phyloP scores from a whole-genome alignment of 2,329 filamentous ascomycete species.

The Geosmithia morbida region DNA sequence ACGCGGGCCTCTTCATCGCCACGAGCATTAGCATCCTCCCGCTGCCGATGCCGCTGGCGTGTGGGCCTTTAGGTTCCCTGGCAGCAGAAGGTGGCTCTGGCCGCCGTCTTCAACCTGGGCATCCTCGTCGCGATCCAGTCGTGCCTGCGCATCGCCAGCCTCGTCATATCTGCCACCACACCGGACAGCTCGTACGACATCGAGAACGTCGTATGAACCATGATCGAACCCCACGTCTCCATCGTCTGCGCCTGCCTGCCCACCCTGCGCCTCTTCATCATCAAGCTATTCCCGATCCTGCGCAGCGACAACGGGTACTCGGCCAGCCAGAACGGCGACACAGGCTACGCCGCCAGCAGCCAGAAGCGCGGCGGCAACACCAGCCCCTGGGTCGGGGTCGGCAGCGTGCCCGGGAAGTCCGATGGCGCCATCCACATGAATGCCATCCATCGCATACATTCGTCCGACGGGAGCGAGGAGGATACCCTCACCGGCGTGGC shows the following conservation, averaged over 20 bases:
- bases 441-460: conserved; percentile 7
- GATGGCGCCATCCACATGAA: conserved; percentile 7
- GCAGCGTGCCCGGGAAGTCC: conserved; percentile 5
- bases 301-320: conserved; percentile 8
- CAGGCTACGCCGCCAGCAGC: conserved; percentile 4
- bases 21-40: conserved; percentile 28
- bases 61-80: conserved; percentile 23
- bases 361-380: conserved; percentile 8
- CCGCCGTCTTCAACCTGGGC: conserved; percentile 22
- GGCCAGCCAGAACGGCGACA: conserved; percentile 2
- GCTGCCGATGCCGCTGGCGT: conserved; percentile 28
- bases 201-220: conserved; percentile 18
- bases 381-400: conserved; percentile 9
- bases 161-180: conserved; percentile 10
- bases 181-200: conserved; percentile 17
- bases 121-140: conserved; percentile 16
- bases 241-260: conserved; percentile 24
- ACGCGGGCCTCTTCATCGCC: conserved; percentile 27
- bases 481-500: conserved; percentile 5
- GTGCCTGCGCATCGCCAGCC: conserved; percentile 15
- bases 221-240: conserved; percentile 22
- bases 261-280: conserved; percentile 16
- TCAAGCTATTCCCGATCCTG: conserved; percentile 10
- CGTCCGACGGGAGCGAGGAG: conserved; percentile 10
- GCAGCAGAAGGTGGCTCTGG: conserved; percentile 19